A percentile compares a stretch with the other conserved stretches of the same genome.
phyloP scores from a whole-genome alignment of 192 early-diverging fungal species.

The Umbelopsis sp. region DNA sequence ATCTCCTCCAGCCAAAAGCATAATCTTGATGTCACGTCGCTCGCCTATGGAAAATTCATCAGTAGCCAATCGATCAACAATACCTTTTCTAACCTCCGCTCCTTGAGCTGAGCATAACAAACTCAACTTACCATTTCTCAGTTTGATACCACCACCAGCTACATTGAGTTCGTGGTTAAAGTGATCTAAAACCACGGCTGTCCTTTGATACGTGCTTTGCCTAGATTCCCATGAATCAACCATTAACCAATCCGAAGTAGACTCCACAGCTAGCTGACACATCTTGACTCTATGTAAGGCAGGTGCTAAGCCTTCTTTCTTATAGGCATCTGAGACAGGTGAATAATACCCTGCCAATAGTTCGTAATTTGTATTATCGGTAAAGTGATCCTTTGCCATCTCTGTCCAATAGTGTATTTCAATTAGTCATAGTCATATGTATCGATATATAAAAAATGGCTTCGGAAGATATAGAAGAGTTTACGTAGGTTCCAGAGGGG shows the following conservation, averaged over 20 bases:
- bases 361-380: constrained; percentile 74
- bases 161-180: constrained; percentile 90
- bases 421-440: no score
- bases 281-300: constrained; percentile 89
- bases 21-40: constrained; percentile 71
- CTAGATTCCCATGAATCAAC: constrained; percentile 93
- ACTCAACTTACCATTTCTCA: constrained; percentile 53
- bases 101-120: neutral
- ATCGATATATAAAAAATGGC: no score
- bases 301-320: constrained; percentile 87
- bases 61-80: neutral
- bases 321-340: constrained; percentile 93
- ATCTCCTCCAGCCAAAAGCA: constrained; percentile 96
- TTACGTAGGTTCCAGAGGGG: neutral
- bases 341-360: constrained; percentile 96
- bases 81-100: no score
- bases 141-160: constrained; percentile 62
- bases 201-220: constrained; percentile 79
- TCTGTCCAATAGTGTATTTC: constrained; percentile 45
- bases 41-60: constrained; percentile 41
- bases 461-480: constrained; percentile 19
- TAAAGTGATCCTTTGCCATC: constrained; percentile 92
- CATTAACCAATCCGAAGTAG: constrained; percentile 91
- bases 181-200: constrained; percentile 92
- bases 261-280: constrained; percentile 86